These are phyloP conservation scores for Zygosaccharomyces kombuchaensis DNA, from an alignment of 805 yeast genomes.

Conservation along the genomic window DNA sequence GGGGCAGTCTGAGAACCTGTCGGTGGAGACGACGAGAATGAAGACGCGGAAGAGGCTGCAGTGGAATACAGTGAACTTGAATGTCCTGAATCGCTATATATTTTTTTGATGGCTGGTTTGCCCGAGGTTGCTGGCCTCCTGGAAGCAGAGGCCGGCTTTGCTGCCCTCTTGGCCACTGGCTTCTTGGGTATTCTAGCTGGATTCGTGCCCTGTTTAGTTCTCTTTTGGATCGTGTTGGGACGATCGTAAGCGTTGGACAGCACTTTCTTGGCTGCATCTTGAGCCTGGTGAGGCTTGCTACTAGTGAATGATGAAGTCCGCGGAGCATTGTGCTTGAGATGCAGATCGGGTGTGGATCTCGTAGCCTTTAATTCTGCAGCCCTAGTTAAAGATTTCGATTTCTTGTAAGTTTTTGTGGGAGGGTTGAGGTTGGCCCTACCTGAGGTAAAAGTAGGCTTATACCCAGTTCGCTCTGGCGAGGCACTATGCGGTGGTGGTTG, in stretches of 20 bases:
- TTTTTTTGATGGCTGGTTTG: neutral
- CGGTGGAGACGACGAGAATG: constrained; percentile 7
- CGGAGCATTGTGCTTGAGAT: constrained; percentile 4
- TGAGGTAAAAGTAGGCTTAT: neutral
- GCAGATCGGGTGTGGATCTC: constrained; percentile 20
- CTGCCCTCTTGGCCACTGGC: neutral
- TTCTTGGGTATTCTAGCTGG: constrained; percentile 4
- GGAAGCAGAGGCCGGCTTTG: neutral
- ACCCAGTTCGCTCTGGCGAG: neutral
- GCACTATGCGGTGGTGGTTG: neutral
- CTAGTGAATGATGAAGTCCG: constrained; percentile 4
- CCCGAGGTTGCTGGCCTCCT: constrained; percentile 1
- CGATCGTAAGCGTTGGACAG: constrained; percentile 4
- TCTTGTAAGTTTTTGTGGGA: neutral
- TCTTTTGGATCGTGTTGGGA: neutral
- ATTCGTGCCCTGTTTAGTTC: neutral
- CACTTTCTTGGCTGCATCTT: constrained; percentile 11
- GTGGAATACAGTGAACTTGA: constrained; percentile 7
- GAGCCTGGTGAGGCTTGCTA: constrained; percentile 8
- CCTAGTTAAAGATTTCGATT: neutral
- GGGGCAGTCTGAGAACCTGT: neutral
- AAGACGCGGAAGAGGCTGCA: constrained; percentile 7
- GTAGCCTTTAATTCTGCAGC: constrained; percentile 11
- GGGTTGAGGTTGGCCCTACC: neutral
- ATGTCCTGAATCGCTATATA: constrained; percentile 1